Conservation (phyloP, 345 rosid genomes). For the Aurinia saxatilis region DNA sequence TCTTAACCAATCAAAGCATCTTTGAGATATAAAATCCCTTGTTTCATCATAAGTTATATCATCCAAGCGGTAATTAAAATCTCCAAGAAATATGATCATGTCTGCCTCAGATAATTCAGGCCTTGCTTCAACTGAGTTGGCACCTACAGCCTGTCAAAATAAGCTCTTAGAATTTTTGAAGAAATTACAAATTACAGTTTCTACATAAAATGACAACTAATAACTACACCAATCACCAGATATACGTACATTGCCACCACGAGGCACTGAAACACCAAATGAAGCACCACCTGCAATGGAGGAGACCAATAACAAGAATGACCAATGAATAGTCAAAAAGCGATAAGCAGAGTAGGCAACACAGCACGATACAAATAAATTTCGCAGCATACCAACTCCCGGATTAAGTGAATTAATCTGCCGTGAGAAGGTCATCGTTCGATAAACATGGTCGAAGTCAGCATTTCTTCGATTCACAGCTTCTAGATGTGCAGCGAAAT, state of each 20-base stretch:
- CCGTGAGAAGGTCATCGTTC: constrained; percentile 54
- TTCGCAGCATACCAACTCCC: constrained; percentile 63
- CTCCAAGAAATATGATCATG: constrained; percentile 73
- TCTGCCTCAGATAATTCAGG: constrained; percentile 82
- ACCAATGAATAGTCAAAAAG: constrained; percentile 65
- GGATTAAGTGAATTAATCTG: constrained; percentile 40
- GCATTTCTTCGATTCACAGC: constrained; percentile 73
- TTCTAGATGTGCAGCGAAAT: constrained; percentile 80
- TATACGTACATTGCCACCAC: constrained; percentile 49
- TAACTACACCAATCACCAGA: not conserved
- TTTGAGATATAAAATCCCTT: constrained; percentile 72
- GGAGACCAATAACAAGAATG: constrained; percentile 67
- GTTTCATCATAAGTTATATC: constrained; percentile 83
- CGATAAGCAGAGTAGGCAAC: constrained; percentile 55
- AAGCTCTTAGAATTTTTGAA: not conserved
- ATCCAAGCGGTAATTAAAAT: constrained; percentile 73
- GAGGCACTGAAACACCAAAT: constrained; percentile 50
- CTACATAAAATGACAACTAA: constrained; percentile 8
- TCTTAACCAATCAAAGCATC: constrained; percentile 85
- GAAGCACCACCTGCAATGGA: constrained; percentile 79
- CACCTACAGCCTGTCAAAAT: constrained; percentile 37
- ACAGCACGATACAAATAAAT: constrained; percentile 53
- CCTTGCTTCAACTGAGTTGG: constrained; percentile 37
- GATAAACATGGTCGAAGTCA: constrained; percentile 74
- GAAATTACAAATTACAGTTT: not conserved